Evolutionary conservation across 129 eudicot species (phyloP), one percentile per base, ranked within the genome.

Genomic region (Kitagawia praeruptora): DNA sequence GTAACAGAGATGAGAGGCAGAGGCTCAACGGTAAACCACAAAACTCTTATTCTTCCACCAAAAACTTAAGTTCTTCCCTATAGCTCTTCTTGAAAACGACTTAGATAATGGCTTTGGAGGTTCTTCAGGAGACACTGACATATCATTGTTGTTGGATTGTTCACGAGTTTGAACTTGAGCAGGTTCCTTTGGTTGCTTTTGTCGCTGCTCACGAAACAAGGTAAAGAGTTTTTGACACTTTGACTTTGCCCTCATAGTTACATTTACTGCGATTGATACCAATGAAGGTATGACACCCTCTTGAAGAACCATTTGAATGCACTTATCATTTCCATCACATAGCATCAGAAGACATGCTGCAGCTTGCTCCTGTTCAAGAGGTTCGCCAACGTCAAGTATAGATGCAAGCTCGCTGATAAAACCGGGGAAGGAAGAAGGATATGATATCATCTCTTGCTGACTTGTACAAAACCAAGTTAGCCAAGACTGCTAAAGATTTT

Each of bases 271-370:
- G 27, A 96, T 85, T 15, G 99, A 87, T 49, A 96, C 99, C 73
- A 96, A 79, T 14, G 99, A 89, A 41, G 99, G 99, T 42, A 96
- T 96, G 66, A 92, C 99, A 80, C 99, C 99, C 86, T 96, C 99
- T 85, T 92, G 97, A 74, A 96, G 93, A 37, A 96, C 95, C 89
- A 96, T 89, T 72, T 96, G 91, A 58, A 96, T 74, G 82, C 98
- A 96, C 78, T 85, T 90, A 9, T 90, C 98, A 15, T 87, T 87
- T 5, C 91, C 93, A 0, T 86, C 88, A 77, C 98, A 96, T 63
- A 96, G 73, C 58, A 92, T 83, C 73, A 96, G 76, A 46, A 96
- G 87, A 63, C 97, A 92, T 1, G 99, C 86, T 0, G 88, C 97
- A 5, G 98, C 92, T 87, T 96, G 99, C 77, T 96, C 99, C 82